A percentile compares a stretch with the other conserved stretches of the same genome.
These are phyloP conservation scores for Trichosporon sp. DNA, from an alignment of 1,284 basidiomycete species.

Conservation along the genomic window DNA sequence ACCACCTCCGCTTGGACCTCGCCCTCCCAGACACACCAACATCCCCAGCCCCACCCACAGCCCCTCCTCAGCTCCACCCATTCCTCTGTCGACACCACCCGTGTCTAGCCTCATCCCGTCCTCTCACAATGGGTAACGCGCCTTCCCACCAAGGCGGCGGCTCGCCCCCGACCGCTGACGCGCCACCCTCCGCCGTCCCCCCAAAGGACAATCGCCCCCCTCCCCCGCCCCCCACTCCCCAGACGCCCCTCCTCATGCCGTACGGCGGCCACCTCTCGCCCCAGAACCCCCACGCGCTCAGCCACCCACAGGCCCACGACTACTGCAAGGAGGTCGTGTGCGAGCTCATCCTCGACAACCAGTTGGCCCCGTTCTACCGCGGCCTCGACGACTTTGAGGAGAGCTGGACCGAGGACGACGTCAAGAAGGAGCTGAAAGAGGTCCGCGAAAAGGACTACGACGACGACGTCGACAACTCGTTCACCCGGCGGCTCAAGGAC, in stretches of 20 bases:
- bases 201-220: constrained; percentile 26
- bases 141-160: constrained; percentile 23
- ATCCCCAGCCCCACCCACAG: background rate
- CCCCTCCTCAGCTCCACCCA: background rate
- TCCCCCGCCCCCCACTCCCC: constrained; percentile 55
- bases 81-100: background rate
- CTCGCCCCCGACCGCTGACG: constrained; percentile 9
- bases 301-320: constrained; percentile 59
- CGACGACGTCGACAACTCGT: constrained; percentile 37
- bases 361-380: constrained; percentile 90
- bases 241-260: constrained; percentile 57
- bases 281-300: constrained; percentile 82
- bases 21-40: background rate
- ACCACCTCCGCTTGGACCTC: background rate
- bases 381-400: constrained; percentile 90
- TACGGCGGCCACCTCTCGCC: constrained; percentile 71
- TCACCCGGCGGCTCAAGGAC: constrained; percentile 33
- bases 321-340: constrained; percentile 86
- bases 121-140: constrained; percentile 37
- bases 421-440: constrained; percentile 53
- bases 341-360: constrained; percentile 78
- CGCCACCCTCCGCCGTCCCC: constrained; percentile 7
- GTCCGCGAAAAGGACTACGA: constrained; percentile 37
- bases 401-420: constrained; percentile 75
- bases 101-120: background rate